Evolutionary conservation across 2,329 filamentous ascomycete genomes (phyloP), one percentile per base, ranked within the genome.

Genomic region (Penicillium expansum): DNA sequence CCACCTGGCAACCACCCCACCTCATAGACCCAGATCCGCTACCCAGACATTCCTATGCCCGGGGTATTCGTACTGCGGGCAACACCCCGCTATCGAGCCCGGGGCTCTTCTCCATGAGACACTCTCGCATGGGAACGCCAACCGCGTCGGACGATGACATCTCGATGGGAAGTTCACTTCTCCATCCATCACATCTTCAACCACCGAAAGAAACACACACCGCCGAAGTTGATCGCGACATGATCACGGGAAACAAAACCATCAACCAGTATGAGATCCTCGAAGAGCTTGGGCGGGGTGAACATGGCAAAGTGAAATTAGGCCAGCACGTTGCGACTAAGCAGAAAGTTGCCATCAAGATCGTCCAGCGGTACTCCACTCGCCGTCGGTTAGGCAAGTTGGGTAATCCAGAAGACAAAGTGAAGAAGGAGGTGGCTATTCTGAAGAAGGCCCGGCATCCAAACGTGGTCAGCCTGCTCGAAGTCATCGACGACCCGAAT

Each of bases 181-280:
- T 90, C 54, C 88, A 91, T 67, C 87, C 88, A 33, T 75, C 89
- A 55, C 88, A 91, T 72, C 83, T 84, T 58, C 87, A 89, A 72
- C 86, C 82, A 73, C 89, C 91, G 49, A 82, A 88, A 83, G 89
- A 92, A 77, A 97, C 93, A 10, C 90, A 96, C 76, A 91, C 92
- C 61, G 92, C 91, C 52, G 87, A 92, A 68, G 91, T 97, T 65
- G 93, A 97, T 69, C 87, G 92, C 61, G 92, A 97, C 74, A 85
- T 85, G 52, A 83, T 91, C 61, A 96, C 93, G 5, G 94, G 94
- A 57, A 90, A 94, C 61, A 99, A 99, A 77, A 83, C 92, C 52
- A 96, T 99, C 80, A 99, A 99, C 70, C 90, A 97, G 71, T 99
- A 99, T 77, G 91, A 97, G 75, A 91, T 99, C 67, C 89, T 97